Conservation (phyloP, 164 flowering plant genomes). For the Euptelea pleiosperma region DNA sequence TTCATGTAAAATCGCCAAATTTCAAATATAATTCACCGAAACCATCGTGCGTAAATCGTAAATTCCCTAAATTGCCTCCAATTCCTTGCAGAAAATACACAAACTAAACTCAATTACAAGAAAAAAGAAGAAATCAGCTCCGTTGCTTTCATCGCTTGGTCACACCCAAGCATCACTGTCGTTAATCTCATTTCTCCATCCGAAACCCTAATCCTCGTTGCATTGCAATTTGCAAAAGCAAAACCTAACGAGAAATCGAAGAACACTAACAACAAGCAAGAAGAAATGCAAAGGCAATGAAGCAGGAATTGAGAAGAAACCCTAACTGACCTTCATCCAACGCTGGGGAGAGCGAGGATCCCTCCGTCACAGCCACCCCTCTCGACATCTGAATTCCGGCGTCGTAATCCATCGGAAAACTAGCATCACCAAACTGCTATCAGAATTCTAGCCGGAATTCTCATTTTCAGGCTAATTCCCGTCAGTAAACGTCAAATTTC, state of each 20-base stretch:
- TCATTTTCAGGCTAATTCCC: conserved; percentile 12
- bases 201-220: conserved; percentile 2
- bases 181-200: background rate
- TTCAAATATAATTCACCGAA: too few species aligned
- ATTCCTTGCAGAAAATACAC: background rate
- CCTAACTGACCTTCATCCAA: conserved; percentile 40
- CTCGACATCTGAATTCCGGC: conserved; percentile 52
- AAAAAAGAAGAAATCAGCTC: background rate
- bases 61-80: background rate
- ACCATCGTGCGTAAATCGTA: too few species aligned
- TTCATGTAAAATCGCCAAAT: background rate
- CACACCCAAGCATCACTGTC: too few species aligned
- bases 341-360: conserved; percentile 41
- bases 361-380: conserved; percentile 37
- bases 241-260: conserved; percentile 1
- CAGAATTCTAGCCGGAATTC: conserved; percentile 14
- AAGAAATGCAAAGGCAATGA: background rate
- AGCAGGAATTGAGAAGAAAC: background rate
- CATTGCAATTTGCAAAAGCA: conserved; percentile 2
- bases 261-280: background rate
- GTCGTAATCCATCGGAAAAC: conserved; percentile 42
- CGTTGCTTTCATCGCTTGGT: too few species aligned
- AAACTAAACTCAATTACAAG: background rate
- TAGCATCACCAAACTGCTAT: conserved; percentile 21
- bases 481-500: background rate